These are phyloP conservation scores for Volvox africanus DNA, from an alignment of 139 green algal species.

Conservation along the genomic window DNA sequence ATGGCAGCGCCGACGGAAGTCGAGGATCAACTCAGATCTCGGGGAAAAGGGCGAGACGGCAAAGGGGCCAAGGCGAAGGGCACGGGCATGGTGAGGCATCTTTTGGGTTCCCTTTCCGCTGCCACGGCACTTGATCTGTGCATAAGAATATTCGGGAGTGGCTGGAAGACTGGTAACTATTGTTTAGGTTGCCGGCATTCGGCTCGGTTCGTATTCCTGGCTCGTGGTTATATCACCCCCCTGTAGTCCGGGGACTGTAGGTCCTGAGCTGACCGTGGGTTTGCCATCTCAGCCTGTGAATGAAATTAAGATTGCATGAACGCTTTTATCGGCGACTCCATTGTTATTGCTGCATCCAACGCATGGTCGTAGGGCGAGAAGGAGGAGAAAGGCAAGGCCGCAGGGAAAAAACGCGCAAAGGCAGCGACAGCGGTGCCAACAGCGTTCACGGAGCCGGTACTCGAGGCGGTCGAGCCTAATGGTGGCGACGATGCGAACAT, in stretches of 20 bases:
- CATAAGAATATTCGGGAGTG: too few species aligned
- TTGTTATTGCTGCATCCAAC: neutral
- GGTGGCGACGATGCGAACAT: neutral
- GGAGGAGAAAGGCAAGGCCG: neutral
- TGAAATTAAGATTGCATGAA: too few species aligned
- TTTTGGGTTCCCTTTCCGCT: too few species aligned
- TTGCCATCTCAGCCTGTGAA: too few species aligned
- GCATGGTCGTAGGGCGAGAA: neutral
- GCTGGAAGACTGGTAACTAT: too few species aligned
- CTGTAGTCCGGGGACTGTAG: too few species aligned
- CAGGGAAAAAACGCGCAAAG: slow-evolving; percentile 17
- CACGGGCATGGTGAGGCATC: neutral
- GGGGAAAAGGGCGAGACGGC: neutral
- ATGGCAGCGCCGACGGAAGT: neutral
- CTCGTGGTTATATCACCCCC: too few species aligned
- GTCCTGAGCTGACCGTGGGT: too few species aligned
- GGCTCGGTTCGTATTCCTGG: too few species aligned
- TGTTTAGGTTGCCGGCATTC: too few species aligned
- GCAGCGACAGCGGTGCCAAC: neutral
- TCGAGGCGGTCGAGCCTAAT: neutral
- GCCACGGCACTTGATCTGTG: too few species aligned
- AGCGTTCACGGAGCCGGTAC: neutral
- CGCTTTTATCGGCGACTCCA: too few species aligned
- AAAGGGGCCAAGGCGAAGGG: slow-evolving; percentile 27
- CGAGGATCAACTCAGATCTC: neutral